Conservation (phyloP, 163 green algal species). For the Trebouxia gelatinosa region DNA sequence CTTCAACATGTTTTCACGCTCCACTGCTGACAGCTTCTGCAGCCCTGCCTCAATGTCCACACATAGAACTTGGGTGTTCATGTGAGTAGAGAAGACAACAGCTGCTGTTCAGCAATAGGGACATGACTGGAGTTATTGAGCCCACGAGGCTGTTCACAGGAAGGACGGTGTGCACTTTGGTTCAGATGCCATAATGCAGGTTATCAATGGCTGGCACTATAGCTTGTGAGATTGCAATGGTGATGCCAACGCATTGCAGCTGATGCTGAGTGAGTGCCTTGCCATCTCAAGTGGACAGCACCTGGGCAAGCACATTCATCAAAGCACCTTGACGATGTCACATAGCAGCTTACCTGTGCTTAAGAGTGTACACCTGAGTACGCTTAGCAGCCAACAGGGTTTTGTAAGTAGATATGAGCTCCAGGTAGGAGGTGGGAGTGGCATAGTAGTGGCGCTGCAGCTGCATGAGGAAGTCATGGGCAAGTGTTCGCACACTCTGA, state of each 20-base stretch:
- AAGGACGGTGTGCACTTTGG: neutral
- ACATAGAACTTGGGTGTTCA: neutral
- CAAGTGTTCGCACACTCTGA: conserved; percentile 70
- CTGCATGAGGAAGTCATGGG: conserved; percentile 63
- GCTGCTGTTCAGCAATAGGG: neutral
- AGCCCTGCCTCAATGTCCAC: conserved; percentile 52
- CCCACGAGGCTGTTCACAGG: neutral
- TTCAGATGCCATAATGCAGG: neutral
- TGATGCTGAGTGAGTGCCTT: neutral
- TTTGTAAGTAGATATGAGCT: conserved; percentile 88
- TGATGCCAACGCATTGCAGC: neutral
- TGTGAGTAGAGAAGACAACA: neutral
- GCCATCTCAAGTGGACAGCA: too few species aligned
- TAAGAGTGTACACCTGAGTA: conserved; percentile 58
- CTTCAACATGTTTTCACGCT: conserved; percentile 80
- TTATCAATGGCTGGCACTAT: neutral
- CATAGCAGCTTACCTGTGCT: conserved; percentile 70
- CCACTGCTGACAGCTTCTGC: conserved; percentile 69
- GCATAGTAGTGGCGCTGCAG: conserved; percentile 85
- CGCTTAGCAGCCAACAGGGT: conserved; percentile 57
- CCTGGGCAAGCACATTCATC: too few species aligned
- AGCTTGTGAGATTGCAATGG: neutral
- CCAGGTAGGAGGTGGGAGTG: conserved; percentile 91
- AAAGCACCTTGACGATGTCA: conserved; percentile 58
- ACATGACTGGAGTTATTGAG: neutral